Evolutionary conservation across 148 eudicot genomes (phyloP).

Genomic region (Oxyria digyna): DNA sequence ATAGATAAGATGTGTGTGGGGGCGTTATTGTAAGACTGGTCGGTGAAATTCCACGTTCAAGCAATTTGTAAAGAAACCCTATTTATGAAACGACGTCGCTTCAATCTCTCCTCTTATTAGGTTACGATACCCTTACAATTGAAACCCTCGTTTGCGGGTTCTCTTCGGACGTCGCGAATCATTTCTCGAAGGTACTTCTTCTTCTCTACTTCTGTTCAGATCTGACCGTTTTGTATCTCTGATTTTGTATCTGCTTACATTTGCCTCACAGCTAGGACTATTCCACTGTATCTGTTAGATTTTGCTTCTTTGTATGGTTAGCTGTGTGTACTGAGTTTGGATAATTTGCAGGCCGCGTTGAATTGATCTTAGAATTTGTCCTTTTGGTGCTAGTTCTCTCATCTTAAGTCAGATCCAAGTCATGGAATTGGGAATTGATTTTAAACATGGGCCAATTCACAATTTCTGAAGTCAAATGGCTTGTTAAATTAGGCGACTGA

Average conservation of each 20-base stretch:
- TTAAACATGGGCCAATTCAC: neutral
- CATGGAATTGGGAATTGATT: neutral
- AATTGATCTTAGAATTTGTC: neutral
- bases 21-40: neutral
- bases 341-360: neutral
- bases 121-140: neutral
- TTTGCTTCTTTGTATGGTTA: neutral
- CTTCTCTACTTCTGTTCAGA: neutral
- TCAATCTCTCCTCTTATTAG: neutral
- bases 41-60: neutral
- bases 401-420: neutral
- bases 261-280: neutral
- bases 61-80: neutral
- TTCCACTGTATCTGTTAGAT: neutral
- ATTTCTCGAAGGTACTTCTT: neutral
- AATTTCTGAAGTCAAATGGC: neutral
- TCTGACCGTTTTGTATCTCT: neutral
- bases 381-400: neutral
- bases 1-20: too few relatives aligned
- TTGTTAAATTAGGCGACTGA: neutral
- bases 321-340: neutral
- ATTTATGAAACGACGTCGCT: neutral
- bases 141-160: neutral
- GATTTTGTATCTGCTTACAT: neutral
- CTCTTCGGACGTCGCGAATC: neutral